These are phyloP conservation scores for Podila verticillata DNA, from an alignment of 192 early-diverging fungal species.

Conservation along the genomic window DNA sequence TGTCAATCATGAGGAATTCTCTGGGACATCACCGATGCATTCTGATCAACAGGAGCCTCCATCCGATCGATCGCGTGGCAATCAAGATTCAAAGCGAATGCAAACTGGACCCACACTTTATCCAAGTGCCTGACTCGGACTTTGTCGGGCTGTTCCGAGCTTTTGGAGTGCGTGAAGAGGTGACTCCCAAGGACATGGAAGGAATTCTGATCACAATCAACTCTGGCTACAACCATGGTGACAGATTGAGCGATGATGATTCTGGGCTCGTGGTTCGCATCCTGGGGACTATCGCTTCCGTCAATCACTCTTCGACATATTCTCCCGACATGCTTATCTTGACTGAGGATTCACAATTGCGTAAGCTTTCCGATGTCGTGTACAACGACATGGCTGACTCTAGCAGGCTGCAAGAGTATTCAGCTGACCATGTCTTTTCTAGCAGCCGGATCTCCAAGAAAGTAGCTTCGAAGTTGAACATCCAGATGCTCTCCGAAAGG, in stretches of 20 bases:
- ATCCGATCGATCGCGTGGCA: conserved; percentile 7
- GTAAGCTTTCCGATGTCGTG: conserved; percentile 9
- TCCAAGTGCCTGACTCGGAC: not conserved
- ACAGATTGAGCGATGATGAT: conserved; percentile 3
- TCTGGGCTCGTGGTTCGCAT: conserved; percentile 8
- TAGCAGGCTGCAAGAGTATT: too few species aligned
- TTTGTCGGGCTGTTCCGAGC: conserved; percentile 12
- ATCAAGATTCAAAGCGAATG: not conserved
- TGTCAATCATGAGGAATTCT: not conserved
- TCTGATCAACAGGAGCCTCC: conserved; percentile 4
- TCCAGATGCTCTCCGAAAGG: conserved; percentile 17
- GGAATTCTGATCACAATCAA: not conserved
- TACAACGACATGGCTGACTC: conserved; percentile 14
- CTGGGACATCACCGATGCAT: conserved; percentile 9
- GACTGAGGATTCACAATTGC: conserved; percentile 2
- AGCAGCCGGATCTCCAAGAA: not conserved
- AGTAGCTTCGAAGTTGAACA: conserved; percentile 5
- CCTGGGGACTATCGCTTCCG: not conserved
- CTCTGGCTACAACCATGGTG: not conserved
- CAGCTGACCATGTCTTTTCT: not conserved
- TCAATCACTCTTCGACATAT: not conserved
- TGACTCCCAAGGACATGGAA: conserved; percentile 8
- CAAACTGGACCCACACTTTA: conserved; percentile 14
- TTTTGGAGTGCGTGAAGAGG: conserved; percentile 12
- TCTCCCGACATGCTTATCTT: not conserved